Conservation (phyloP, 2,329 filamentous ascomycete species). For the Pestalotiopsis sp. region DNA sequence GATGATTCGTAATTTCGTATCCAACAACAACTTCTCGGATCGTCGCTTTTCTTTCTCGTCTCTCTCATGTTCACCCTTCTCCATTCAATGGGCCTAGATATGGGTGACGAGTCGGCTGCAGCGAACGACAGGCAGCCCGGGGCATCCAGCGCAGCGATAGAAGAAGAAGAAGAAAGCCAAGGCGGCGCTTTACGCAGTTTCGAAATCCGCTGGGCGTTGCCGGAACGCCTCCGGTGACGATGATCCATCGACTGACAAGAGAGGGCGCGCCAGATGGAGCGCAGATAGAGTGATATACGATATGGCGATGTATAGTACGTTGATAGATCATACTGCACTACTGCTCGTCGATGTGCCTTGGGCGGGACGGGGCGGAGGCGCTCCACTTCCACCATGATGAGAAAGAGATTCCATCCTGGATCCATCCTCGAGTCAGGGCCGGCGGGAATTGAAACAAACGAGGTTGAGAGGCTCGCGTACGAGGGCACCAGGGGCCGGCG, state of each 20-base stretch:
- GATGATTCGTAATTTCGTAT: not conserved
- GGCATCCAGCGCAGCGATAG: not conserved
- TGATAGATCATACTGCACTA: not conserved
- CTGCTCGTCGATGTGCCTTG: not conserved
- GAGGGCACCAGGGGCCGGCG: not conserved
- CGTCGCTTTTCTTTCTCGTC: not conserved
- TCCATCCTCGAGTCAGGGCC: too few species aligned
- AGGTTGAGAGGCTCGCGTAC: not conserved
- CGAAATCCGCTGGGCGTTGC: not conserved
- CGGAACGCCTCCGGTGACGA: not conserved
- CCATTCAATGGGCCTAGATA: not conserved
- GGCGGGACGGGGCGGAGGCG: not conserved
- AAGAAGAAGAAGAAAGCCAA: not conserved
- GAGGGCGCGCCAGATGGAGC: not conserved
- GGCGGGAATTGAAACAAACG: not conserved
- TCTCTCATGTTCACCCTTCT: not conserved
- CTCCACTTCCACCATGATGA: not conserved
- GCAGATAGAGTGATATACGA: not conserved
- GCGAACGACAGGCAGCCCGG: not conserved
- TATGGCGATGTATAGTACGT: not conserved
- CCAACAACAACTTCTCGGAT: not conserved
- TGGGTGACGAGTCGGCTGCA: not conserved
- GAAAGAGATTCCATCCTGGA: too few species aligned
- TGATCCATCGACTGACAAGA: not conserved
- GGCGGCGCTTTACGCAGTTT: not conserved